Base-by-base conservation (phyloP, 495 filamentous ascomycete genomes). In the Stereocaulon alpinum region DNA sequence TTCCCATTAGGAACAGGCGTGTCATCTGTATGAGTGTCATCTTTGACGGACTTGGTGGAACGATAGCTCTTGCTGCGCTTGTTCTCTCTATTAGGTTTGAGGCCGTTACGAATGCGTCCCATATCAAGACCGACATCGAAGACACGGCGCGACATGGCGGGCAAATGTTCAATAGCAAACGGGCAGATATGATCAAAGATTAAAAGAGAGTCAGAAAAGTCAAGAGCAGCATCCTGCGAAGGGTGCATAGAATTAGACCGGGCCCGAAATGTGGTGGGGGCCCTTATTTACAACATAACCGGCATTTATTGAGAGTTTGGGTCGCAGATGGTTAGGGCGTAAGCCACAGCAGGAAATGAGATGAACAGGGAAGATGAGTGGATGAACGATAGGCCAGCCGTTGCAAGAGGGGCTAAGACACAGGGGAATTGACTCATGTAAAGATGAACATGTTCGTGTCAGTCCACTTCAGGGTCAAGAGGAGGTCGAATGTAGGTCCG, bases 101-200 rank as follows among this genome's bases (percentile, higher is more conserved):
- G 54, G 27, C 59, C 60, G 22, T 65, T 60, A 37, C 59, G 60
- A 17, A 67, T 67, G 1, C 65, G 50, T 5, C 61, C 60, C 49
- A 64, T 64, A 22, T 67, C 64, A n/a, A 67, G 60, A 30, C 65
- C 65, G 1, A 67, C 65, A 43, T 67, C 65, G 47, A 67, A 67
- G 6, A 67, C 65, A 44, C 65, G 49, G 37, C 65, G 62, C 32
- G 65, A 67, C 65, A 67, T 67, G 48, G 56, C 50, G 20, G 65
- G 65, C n/a, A 64, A 40, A 34, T 63, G 50, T 40, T 64, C 51
- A 30, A 60, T 41, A 6, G 60, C 60, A 30, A 59, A 62, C 27
- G 62, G 65, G 52, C 60, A 67, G 40, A 64, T 67, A 20, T 60
- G 65, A 44, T 67, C 60, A 53, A 64, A 63, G 15, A 67, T 62